A percentile compares a stretch with the other conserved stretches of the same genome.
phyloP scores from a whole-genome alignment of 352 stramenopile genomes.

The Phytophthora fragariae region DNA sequence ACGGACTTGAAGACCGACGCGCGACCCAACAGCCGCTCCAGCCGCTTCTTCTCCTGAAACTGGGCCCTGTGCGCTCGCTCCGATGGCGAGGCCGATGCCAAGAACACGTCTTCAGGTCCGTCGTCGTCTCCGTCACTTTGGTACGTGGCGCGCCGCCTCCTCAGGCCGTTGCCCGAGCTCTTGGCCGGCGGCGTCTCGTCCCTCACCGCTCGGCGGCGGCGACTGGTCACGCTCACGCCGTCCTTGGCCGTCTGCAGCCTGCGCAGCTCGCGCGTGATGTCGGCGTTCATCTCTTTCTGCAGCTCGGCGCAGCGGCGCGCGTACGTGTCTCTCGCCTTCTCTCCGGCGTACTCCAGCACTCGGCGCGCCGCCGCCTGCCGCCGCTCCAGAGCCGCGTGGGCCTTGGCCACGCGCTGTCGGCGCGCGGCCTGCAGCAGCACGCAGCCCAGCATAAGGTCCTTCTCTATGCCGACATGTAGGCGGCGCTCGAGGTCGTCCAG shows the following conservation, averaged over 20 bases:
- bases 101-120: constrained; percentile 35
- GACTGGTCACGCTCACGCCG: constrained; percentile 72
- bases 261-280: constrained; percentile 62
- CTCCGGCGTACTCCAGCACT: constrained; percentile 54
- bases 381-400: constrained; percentile 41
- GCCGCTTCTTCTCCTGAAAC: constrained; percentile 64
- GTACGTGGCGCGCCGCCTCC: constrained; percentile 27
- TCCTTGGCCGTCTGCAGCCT: constrained; percentile 65
- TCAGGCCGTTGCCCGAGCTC: constrained; percentile 24
- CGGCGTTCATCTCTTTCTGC: constrained; percentile 56
- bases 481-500: constrained; percentile 34
- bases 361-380: constrained; percentile 29
- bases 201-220: constrained; percentile 46
- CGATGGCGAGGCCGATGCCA: constrained; percentile 32
- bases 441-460: constrained; percentile 49
- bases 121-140: constrained; percentile 33
- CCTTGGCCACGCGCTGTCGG: constrained; percentile 33
- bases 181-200: constrained; percentile 33
- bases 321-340: constrained; percentile 52
- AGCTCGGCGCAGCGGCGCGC: constrained; percentile 55
- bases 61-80: constrained; percentile 45
- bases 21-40: constrained; percentile 58
- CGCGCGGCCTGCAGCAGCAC: constrained; percentile 36
- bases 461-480: constrained; percentile 42
- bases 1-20: constrained; percentile 60